These are phyloP conservation scores for Raddia guianensis DNA, from an alignment of 176 grass and related monocot genomes.

Conservation along the genomic window DNA sequence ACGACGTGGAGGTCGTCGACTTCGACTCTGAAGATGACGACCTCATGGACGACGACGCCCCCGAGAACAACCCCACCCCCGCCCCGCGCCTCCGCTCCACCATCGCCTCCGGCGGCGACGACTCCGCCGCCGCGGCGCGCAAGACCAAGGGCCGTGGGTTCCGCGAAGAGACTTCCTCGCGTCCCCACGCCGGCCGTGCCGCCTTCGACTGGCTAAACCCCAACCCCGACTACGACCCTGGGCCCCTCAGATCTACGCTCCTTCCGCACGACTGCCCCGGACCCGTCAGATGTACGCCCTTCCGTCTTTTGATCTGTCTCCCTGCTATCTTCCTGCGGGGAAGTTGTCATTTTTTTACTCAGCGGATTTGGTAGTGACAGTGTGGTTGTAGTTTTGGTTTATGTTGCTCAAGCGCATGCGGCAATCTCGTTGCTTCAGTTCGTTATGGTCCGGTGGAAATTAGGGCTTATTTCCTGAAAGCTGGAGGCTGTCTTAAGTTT, in stretches of 20 bases:
- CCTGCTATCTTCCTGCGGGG: neutral
- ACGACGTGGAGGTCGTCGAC: slow-evolving; percentile 63
- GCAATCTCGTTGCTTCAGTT: neutral
- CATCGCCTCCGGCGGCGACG: slow-evolving; percentile 38
- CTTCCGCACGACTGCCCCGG: slow-evolving; percentile 46
- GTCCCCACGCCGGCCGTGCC: slow-evolving; percentile 24
- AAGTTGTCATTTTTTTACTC: neutral
- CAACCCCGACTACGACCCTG: slow-evolving; percentile 52
- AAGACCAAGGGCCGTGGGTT: slow-evolving; percentile 76
- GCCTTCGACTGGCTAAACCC: slow-evolving; percentile 64
- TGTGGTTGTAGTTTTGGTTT: neutral
- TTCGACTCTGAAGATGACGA: slow-evolving; percentile 72
- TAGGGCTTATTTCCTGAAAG: neutral
- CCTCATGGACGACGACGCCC: slow-evolving; percentile 69
- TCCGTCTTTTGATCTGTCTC: neutral
- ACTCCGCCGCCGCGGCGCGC: neutral
- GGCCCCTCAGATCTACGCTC: slow-evolving; percentile 56
- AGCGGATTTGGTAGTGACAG: neutral
- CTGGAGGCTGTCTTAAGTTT: neutral
- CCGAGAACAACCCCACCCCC: slow-evolving; percentile 22
- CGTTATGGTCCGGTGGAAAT: neutral
- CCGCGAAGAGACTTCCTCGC: slow-evolving; percentile 51
- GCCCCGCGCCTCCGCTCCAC: slow-evolving; percentile 60
- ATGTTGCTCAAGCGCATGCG: slow-evolving; percentile 21
- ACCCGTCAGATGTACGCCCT: slow-evolving; percentile 54